Conservation (phyloP, 2,329 filamentous ascomycete species). For the Tolypocladium tundrense region DNA sequence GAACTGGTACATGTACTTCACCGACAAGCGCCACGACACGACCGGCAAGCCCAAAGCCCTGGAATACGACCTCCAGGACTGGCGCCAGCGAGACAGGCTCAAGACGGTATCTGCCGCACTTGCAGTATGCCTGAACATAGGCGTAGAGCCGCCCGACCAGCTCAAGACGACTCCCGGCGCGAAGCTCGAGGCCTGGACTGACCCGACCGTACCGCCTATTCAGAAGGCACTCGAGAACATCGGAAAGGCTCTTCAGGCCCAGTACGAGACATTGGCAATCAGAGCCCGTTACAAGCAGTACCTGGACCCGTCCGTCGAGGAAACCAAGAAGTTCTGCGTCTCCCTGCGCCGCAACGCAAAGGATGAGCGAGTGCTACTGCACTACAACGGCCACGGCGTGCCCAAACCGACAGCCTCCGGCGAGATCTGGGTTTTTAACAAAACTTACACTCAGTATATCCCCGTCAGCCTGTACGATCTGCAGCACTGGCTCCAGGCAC, state of each 20-base stretch:
- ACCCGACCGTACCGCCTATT: conserved; percentile 70
- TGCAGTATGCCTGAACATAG: conserved; percentile 91
- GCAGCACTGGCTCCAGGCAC: conserved; percentile 90
- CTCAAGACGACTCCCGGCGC: conserved; percentile 90
- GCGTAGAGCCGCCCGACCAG: conserved; percentile 93
- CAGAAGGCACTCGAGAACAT: conserved; percentile 89
- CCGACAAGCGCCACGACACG: conserved; percentile 93
- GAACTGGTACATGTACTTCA: conserved; percentile 99
- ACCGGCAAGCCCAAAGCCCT: conserved; percentile 74
- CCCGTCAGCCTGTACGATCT: conserved; percentile 91
- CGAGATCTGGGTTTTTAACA: conserved; percentile 99
- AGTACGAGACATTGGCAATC: conserved; percentile 92
- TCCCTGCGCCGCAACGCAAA: conserved; percentile 86
- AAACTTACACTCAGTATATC: conserved; percentile 97
- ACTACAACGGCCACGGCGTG: conserved; percentile 97
- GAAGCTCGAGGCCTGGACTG: conserved; percentile 93
- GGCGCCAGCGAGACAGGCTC: conserved; percentile 91
- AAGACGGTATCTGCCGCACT: conserved; percentile 96
- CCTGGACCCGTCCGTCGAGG: conserved; percentile 89
- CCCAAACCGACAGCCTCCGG: conserved; percentile 91
- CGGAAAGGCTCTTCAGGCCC: conserved; percentile 87
- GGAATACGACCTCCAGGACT: conserved; percentile 66
- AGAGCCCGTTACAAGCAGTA: conserved; percentile 97
- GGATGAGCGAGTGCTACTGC: conserved; percentile 90
- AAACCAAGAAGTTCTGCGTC: conserved; percentile 92